A percentile compares a stretch with the other conserved stretches of the same genome.
These are phyloP conservation scores for Leccinum disarticulatum DNA, from an alignment of 768 basidiomycete species.

Conservation along the genomic window DNA sequence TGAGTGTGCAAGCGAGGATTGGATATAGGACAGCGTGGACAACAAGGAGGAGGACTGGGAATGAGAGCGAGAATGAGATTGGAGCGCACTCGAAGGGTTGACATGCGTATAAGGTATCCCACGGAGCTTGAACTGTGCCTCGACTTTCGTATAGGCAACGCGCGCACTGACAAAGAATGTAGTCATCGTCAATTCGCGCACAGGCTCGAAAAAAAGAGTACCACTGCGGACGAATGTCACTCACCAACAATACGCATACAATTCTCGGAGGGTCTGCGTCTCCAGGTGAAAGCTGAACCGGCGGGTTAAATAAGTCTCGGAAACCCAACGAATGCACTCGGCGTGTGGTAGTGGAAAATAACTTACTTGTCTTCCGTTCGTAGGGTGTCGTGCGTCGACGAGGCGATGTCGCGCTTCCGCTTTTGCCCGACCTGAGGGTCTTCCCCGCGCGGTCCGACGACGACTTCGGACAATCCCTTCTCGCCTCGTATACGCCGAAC, in stretches of 20 bases:
- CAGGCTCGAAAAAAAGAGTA: neutral
- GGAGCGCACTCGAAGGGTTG: conserved; percentile 49
- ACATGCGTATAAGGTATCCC: conserved; percentile 78
- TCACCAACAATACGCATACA: conserved; percentile 89
- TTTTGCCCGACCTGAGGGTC: conserved; percentile 28
- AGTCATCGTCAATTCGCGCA: neutral
- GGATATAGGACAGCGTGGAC: conserved; percentile 53
- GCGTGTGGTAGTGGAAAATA: neutral
- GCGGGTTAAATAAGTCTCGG: neutral
- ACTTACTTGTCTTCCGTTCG: conserved; percentile 32
- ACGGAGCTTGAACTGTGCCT: conserved; percentile 81
- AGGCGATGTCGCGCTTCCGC: conserved; percentile 27
- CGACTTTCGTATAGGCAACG: conserved; percentile 86
- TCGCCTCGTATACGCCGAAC: conserved; percentile 62
- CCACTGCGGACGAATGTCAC: conserved; percentile 6
- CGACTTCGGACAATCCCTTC: conserved; percentile 25
- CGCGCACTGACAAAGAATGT: conserved; percentile 57
- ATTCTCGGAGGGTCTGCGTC: conserved; percentile 68
- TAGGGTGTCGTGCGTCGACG: conserved; percentile 3
- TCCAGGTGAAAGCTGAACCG: conserved; percentile 58
- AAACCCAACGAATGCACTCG: neutral
- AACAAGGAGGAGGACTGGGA: conserved; percentile 27
- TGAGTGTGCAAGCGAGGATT: too few relatives aligned
- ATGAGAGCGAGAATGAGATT: neutral
- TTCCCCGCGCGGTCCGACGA: conserved; percentile 14